Conservation (phyloP, 495 filamentous ascomycete genomes). For the Astrothelium subdiscretum region DNA sequence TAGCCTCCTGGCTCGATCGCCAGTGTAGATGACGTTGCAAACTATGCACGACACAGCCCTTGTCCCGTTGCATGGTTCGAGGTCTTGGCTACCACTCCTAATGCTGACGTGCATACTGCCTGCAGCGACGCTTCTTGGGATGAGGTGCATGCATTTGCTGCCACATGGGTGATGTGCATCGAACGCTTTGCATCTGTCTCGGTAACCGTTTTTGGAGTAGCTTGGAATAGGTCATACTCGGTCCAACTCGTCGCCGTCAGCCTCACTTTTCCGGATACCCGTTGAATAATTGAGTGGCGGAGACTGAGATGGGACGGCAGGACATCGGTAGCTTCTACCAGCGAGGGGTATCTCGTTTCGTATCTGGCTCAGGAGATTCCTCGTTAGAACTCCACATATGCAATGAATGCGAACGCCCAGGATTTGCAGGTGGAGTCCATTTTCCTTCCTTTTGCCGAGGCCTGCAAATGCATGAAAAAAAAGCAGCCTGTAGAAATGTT, state of each 20-base stretch:
- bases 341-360: too few relatives aligned
- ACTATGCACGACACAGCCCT: not conserved
- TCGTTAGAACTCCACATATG: too few relatives aligned
- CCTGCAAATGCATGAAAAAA: not conserved
- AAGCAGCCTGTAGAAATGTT: not conserved
- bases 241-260: not conserved
- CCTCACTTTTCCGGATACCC: not conserved
- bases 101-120: not conserved
- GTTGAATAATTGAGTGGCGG: too few relatives aligned
- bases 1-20: not conserved
- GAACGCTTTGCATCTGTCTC: too few relatives aligned
- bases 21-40: not conserved
- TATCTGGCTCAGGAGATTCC: too few relatives aligned
- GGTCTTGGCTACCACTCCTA: not conserved
- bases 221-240: not conserved
- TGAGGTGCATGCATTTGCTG: not conserved
- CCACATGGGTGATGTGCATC: not conserved
- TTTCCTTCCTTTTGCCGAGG: not conserved
- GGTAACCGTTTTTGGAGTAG: not conserved
- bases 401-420: not conserved
- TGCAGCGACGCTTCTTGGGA: not conserved
- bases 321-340: too few relatives aligned
- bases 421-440: not conserved
- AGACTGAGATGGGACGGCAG: too few relatives aligned
- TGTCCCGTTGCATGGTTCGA: not conserved